These are phyloP conservation scores for Saccharomyces hybrid DNA, from an alignment of 1,139 yeast species.

Conservation along the genomic window DNA sequence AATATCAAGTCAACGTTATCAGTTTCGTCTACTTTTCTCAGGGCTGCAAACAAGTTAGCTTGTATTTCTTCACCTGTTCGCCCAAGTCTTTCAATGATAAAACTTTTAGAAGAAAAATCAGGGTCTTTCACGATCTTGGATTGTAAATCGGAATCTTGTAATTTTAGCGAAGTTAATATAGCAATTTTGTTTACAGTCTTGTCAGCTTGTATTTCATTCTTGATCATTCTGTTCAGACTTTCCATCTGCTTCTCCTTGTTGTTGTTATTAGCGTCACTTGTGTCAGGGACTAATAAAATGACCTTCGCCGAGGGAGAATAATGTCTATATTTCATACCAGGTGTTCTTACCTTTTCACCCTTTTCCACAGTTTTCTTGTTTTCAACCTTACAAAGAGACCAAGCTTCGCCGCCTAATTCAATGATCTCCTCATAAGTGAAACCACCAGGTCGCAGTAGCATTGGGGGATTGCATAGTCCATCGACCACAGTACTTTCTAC, in stretches of 20 bases:
- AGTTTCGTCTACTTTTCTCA: conserved; percentile 66
- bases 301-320: conserved; percentile 89
- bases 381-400: conserved; percentile 60
- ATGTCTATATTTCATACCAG: conserved; percentile 96
- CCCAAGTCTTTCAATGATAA: conserved; percentile 48
- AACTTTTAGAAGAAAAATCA: conserved; percentile 2
- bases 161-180: conserved; percentile 28
- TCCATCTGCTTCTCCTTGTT: neutral
- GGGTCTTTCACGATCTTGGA: neutral
- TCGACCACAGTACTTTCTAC: conserved; percentile 92
- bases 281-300: conserved; percentile 45
- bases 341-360: conserved; percentile 75
- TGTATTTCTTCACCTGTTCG: conserved; percentile 56
- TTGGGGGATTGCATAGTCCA: conserved; percentile 78
- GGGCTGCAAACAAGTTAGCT: conserved; percentile 57
- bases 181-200: conserved; percentile 25
- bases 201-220: conserved; percentile 10
- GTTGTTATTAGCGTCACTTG: neutral
- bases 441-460: conserved; percentile 91
- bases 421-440: conserved; percentile 69
- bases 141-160: conserved; percentile 2
- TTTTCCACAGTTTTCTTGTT: conserved; percentile 53
- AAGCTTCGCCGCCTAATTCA: conserved; percentile 51
- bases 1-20: conserved; percentile 54
- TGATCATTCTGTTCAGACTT: conserved; percentile 7